phyloP scores from a whole-genome alignment of 1,284 basidiomycete genomes.

The Cystobasidium sp. region DNA sequence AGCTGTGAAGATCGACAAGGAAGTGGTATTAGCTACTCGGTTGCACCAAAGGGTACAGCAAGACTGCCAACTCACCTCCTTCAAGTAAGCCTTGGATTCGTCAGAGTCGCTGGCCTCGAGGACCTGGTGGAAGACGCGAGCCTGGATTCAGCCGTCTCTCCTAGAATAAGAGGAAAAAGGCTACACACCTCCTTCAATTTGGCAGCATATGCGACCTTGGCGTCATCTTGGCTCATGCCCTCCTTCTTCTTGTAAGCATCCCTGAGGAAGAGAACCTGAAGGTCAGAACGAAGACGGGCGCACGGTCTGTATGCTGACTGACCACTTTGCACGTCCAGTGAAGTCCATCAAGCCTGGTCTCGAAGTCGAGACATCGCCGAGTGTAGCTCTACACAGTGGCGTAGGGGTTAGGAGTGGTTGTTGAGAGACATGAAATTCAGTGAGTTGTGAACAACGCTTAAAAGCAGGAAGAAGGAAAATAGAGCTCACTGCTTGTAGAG shows the following conservation, averaged over 20 bases:
- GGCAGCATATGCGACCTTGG: constrained; percentile 72
- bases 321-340: constrained; percentile 83
- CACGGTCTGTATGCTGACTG: constrained; percentile 48
- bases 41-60: not conserved
- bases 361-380: constrained; percentile 70
- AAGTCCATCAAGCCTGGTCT: constrained; percentile 78
- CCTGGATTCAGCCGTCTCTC: not conserved
- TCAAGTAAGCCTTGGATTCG: constrained; percentile 47
- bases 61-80: constrained; percentile 43
- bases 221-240: constrained; percentile 74
- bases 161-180: not conserved
- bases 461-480: not conserved
- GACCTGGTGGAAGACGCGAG: constrained; percentile 25
- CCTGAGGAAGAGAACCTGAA: constrained; percentile 60
- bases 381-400: constrained; percentile 63
- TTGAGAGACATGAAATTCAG: constrained; percentile 7
- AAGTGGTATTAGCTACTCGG: not conserved
- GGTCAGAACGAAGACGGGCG: not conserved
- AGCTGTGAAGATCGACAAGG: constrained; percentile 7
- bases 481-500: constrained; percentile 75
- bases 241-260: constrained; percentile 79
- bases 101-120: constrained; percentile 49
- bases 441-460: not conserved
- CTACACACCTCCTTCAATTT: constrained; percentile 69
- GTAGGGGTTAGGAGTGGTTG: not conserved